Evolutionary conservation across 139 green algal species (phyloP), one percentile per base, ranked within the genome.

Genomic region (Haematococcus lacustris): DNA sequence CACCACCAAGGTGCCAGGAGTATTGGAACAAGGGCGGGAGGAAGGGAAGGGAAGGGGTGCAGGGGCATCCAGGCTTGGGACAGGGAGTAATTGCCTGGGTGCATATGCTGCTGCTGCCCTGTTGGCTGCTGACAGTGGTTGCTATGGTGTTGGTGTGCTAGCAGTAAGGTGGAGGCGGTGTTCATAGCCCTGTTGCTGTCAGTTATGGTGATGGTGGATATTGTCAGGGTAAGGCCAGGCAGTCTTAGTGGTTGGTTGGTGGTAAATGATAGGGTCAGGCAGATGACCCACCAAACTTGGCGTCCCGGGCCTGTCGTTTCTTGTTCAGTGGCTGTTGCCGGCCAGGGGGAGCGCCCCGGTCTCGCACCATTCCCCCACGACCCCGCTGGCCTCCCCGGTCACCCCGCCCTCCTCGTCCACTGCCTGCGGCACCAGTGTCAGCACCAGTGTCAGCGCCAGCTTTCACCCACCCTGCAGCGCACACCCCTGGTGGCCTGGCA

Each of bases 271-370:
- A n/a, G 38, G 34, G 33, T 35, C 38, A 32, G 37, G 21, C 33
- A 25, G 0, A n/a, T 1, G 33, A 74, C 78, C 78, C 62, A 84
- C 85, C 90, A 75, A 85, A 96, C 71, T 94, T 94, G 32, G 74
- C 38, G 68, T 95, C 76, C 17, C 79, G 74, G 35, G 69, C 51
- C 51, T 76, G 72, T 3, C 86, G 84, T 76, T 91, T 91, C 74
- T 87, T 89, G 68, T 51, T 82, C 71, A 41, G 47, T 63, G 47
- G 2, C 6, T 50, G 62, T 32, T 34, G 7, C 67, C 81, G 81
- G 34, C 74, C 59, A 0, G 39, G 51, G 13, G 68, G 37, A 25
- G 70, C 57, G 61, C 73, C 71, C 21, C 62, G 71, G 26, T 71
- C 60, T 5, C 69, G 43, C 9, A 78, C 59, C 62, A 68, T 72